Percentiles rank a stretch among this genome's conserved stretches.
Evolutionary conservation across 169 alveolate species (phyloP).

Genomic region (Plasmodium gonderi): DNA sequence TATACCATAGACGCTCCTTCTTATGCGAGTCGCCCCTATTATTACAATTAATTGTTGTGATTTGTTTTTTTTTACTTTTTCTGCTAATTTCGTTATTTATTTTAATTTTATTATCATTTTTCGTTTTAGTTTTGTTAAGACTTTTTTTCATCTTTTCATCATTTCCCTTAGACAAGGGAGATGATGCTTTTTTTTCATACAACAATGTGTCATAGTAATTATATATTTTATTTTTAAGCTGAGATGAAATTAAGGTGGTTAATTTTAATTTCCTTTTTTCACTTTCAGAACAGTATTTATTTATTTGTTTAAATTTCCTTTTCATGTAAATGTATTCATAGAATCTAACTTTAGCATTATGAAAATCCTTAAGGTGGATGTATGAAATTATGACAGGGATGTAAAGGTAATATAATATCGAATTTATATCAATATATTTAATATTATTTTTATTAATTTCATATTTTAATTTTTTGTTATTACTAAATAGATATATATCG

Average conservation of each 20-base stretch:
- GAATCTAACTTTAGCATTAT: constrained; percentile 34
- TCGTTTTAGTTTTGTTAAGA: neutral
- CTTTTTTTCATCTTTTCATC: neutral
- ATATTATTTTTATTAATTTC: constrained; percentile 72
- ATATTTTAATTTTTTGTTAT: constrained; percentile 61
- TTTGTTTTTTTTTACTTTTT: neutral
- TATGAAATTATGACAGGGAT: constrained; percentile 49
- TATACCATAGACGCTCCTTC: neutral
- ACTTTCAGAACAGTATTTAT: neutral
- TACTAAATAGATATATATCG: constrained; percentile 70
- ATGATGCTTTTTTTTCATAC: constrained; percentile 3
- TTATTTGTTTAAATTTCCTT: constrained; percentile 41
- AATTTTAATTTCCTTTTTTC: constrained; percentile 54
- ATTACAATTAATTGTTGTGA: neutral
- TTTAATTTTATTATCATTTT: neutral
- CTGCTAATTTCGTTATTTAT: neutral
- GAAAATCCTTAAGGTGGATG: constrained; percentile 55
- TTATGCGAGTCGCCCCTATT: neutral
- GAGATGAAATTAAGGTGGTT: constrained; percentile 15
- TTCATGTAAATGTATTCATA: constrained; percentile 58
- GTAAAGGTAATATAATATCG: constrained; percentile 40
- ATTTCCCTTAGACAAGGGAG: neutral
- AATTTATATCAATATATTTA: constrained; percentile 42
- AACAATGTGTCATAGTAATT: constrained; percentile 28
- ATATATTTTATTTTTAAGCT: constrained; percentile 37